Conservation (phyloP, 768 basidiomycete genomes). For the Serendipita vermifera region DNA sequence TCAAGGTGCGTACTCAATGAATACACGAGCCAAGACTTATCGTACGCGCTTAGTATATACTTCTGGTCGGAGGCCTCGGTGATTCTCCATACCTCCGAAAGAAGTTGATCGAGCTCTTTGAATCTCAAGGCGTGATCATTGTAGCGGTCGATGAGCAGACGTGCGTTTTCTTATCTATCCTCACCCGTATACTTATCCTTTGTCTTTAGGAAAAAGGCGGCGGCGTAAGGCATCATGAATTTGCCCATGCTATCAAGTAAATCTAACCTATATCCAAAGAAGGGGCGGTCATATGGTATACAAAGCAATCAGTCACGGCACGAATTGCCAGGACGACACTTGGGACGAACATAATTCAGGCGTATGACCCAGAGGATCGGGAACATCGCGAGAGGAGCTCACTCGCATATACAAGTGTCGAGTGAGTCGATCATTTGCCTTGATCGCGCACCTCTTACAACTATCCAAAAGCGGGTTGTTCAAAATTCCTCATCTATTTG, state of each 20-base stretch:
- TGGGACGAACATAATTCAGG: background rate
- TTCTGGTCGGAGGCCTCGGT: constrained; percentile 10
- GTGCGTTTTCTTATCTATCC: too few species aligned
- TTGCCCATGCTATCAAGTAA: background rate
- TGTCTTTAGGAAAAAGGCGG: too few species aligned
- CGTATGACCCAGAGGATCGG: background rate
- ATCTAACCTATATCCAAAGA: background rate
- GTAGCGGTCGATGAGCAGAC: constrained; percentile 3
- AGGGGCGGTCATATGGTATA: background rate
- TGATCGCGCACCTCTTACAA: background rate
- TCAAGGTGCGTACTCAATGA: background rate
- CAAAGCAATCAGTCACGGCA: background rate
- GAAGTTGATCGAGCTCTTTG: background rate
- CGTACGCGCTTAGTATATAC: background rate
- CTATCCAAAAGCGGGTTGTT: background rate
- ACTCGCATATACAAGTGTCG: background rate
- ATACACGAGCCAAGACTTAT: background rate
- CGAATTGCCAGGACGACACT: background rate
- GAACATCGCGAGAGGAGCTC: background rate
- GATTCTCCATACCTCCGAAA: constrained; percentile 3
- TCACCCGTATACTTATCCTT: too few species aligned
- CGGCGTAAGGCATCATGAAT: background rate
- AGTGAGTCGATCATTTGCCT: background rate
- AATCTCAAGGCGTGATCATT: background rate
- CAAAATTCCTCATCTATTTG: background rate